Evolutionary conservation across 1,139 yeast genomes (phyloP).

Genomic region (Geotrichum fermentans): DNA sequence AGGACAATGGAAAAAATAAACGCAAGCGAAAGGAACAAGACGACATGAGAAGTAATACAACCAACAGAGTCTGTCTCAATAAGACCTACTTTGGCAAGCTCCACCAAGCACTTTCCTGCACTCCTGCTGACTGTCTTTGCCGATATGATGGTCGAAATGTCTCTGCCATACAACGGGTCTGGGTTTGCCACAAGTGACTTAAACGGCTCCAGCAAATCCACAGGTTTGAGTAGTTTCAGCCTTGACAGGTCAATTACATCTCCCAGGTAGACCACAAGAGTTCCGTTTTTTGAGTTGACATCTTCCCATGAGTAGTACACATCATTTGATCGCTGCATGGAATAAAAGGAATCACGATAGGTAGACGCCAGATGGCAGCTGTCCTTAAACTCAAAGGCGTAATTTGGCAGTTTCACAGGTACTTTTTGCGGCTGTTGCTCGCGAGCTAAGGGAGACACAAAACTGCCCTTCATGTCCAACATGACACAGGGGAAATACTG

Average conservation of each 20-base stretch:
- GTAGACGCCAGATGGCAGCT: constrained; percentile 60
- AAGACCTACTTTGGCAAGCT: constrained; percentile 74
- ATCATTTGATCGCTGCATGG: constrained; percentile 55
- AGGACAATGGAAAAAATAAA: constrained; percentile 69
- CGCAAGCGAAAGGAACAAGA: constrained; percentile 62
- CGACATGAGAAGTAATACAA: constrained; percentile 73
- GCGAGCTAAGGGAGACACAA: constrained; percentile 10
- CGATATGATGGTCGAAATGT: constrained; percentile 20
- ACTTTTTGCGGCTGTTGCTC: neutral
- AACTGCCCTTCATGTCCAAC: constrained; percentile 47
- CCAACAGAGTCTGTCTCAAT: constrained; percentile 80
- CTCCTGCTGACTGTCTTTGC: constrained; percentile 37
- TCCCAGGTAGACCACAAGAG: constrained; percentile 75
- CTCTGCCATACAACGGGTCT: constrained; percentile 19
- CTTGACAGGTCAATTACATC: constrained; percentile 72
- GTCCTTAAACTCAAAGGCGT: constrained; percentile 37
- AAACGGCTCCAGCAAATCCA: constrained; percentile 56
- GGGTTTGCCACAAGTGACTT: constrained; percentile 38
- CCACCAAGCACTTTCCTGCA: constrained; percentile 71
- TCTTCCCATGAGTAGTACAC: constrained; percentile 81
- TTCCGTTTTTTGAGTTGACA: constrained; percentile 54
- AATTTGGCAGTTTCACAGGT: constrained; percentile 59
- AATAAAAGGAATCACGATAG: constrained; percentile 59
- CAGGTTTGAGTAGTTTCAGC: constrained; percentile 57
- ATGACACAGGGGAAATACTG: constrained; percentile 86